Percentiles rank a stretch among this genome's conserved stretches.
Evolutionary conservation across 352 stramenopile species (phyloP).

Genomic region (Peronospora farinosa): DNA sequence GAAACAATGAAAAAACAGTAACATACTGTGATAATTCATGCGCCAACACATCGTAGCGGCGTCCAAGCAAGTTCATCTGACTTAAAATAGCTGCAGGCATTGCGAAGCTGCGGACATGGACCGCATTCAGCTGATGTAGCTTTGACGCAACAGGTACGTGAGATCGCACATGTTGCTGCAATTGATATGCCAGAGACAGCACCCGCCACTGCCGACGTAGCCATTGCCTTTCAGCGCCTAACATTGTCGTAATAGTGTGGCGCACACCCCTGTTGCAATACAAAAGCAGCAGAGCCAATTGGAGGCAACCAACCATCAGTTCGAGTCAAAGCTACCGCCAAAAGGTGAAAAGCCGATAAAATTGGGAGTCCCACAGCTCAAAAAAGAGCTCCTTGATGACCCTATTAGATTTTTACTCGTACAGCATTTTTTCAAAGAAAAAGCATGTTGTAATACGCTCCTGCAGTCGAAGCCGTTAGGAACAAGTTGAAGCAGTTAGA

Average conservation of each 20-base stretch:
- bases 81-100: constrained; percentile 67
- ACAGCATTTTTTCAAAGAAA: too few relatives aligned
- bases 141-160: neutral
- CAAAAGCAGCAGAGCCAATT: too few relatives aligned
- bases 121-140: constrained; percentile 4
- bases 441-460: too few relatives aligned
- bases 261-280: too few relatives aligned
- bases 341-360: too few relatives aligned
- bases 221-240: constrained; percentile 19
- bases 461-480: too few relatives aligned
- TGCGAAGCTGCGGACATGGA: constrained; percentile 42
- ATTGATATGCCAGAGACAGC: constrained; percentile 7
- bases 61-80: constrained; percentile 60
- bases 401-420: too few relatives aligned
- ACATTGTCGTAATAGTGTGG: constrained; percentile 4
- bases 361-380: too few relatives aligned
- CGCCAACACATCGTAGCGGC: constrained; percentile 58
- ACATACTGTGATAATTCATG: constrained; percentile 58
- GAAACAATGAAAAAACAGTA: neutral
- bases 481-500: too few relatives aligned
- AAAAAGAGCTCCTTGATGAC: too few relatives aligned
- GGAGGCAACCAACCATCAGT: too few relatives aligned
- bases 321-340: too few relatives aligned
- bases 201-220: constrained; percentile 18
- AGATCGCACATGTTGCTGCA: constrained; percentile 1